phyloP scores from a whole-genome alignment of 2,329 filamentous ascomycete genomes.

The Alternaria incomplexa region DNA sequence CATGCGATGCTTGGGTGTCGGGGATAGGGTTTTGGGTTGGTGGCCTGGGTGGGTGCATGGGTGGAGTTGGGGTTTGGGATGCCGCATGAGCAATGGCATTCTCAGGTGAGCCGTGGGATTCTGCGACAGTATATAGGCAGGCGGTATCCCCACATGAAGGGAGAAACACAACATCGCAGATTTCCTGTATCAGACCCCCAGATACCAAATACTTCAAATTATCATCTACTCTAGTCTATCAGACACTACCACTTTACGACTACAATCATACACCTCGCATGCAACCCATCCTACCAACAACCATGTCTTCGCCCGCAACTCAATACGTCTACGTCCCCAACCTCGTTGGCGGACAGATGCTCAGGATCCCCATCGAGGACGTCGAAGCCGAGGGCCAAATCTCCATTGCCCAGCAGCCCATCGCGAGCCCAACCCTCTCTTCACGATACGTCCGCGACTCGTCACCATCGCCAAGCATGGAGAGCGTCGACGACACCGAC shows the following conservation, averaged over 20 bases:
- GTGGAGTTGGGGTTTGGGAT: conserved; percentile 25
- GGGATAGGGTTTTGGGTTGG: conserved; percentile 30
- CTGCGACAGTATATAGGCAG: conserved; percentile 11
- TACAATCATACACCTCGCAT: not conserved
- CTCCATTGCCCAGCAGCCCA: conserved; percentile 23
- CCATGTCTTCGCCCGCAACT: conserved; percentile 37
- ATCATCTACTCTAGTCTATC: not conserved
- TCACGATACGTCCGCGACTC: conserved; percentile 27
- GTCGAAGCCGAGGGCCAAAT: conserved; percentile 25
- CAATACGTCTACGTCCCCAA: conserved; percentile 50
- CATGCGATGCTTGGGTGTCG: conserved; percentile 19
- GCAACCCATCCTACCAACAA: conserved; percentile 12
- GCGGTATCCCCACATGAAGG: conserved; percentile 3
- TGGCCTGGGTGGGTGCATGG: conserved; percentile 18
- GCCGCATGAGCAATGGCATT: not conserved
- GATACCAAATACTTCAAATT: not conserved
- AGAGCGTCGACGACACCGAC: conserved; percentile 36
- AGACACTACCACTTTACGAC: not conserved
- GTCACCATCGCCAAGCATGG: conserved; percentile 36
- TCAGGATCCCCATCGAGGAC: conserved; percentile 42
- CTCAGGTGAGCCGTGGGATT: conserved; percentile 6
- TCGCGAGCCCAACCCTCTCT: conserved; percentile 15
- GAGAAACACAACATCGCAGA: not conserved
- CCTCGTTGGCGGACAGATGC: conserved; percentile 47
- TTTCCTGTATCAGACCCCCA: not conserved